A percentile compares a stretch with the other conserved stretches of the same genome.
Evolutionary conservation across 805 yeast species (phyloP).

Genomic region (Candida jianshihensis): DNA sequence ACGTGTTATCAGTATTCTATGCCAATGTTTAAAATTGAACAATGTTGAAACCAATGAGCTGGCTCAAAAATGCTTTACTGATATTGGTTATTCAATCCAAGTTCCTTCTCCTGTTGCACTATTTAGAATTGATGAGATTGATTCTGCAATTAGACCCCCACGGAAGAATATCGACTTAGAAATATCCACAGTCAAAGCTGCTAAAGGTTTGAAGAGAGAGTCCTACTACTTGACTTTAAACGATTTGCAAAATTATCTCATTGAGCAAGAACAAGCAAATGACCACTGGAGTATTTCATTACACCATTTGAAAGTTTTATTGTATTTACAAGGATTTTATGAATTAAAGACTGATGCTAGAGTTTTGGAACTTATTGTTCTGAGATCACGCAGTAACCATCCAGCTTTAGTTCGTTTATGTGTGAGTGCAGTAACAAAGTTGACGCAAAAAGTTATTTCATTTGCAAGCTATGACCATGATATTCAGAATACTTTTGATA

Average conservation of each 20-base stretch:
- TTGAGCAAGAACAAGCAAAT: slow-evolving; percentile 21
- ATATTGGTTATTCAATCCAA: slow-evolving; percentile 33
- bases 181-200: slow-evolving; percentile 50
- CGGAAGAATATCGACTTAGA: slow-evolving; percentile 52
- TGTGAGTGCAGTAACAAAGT: slow-evolving; percentile 50
- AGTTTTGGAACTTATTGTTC: slow-evolving; percentile 37
- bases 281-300: slow-evolving; percentile 53
- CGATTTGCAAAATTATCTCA: slow-evolving; percentile 33
- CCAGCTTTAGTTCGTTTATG: slow-evolving; percentile 60
- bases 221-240: slow-evolving; percentile 33
- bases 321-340: slow-evolving; percentile 44
- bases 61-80: slow-evolving; percentile 46
- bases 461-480: slow-evolving; percentile 44
- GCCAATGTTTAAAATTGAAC: slow-evolving; percentile 49
- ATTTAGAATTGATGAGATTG: slow-evolving; percentile 33
- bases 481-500: slow-evolving; percentile 35
- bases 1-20: slow-evolving; percentile 40
- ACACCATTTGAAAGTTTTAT: slow-evolving; percentile 42
- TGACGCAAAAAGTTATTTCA: slow-evolving; percentile 38
- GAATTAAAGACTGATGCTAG: slow-evolving; percentile 39
- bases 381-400: slow-evolving; percentile 51
- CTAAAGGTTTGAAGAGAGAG: slow-evolving; percentile 52
- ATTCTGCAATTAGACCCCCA: slow-evolving; percentile 50
- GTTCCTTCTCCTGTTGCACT: slow-evolving; percentile 50
- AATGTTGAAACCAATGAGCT: slow-evolving; percentile 44